Evolutionary conservation across 2,329 filamentous ascomycete species (phyloP).

Genomic region (Plectosphaerella cucumerina): DNA sequence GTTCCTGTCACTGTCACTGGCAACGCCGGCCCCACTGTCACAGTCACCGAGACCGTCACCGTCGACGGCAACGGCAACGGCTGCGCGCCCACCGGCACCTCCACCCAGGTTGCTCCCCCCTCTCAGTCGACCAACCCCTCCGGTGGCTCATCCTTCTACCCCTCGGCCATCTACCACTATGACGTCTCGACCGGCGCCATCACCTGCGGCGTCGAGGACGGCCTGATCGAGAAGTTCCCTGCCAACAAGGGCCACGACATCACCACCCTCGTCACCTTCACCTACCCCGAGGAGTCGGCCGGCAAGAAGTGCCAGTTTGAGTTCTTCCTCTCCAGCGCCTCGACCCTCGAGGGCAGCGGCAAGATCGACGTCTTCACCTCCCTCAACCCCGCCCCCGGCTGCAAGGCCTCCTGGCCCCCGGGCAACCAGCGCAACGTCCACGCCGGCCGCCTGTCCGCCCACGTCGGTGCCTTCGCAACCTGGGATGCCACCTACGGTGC

Average conservation of each 20-base stretch:
- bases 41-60: too few relatives aligned
- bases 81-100: conserved; percentile 12
- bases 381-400: conserved; percentile 14
- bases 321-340: conserved; percentile 17
- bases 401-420: conserved; percentile 14
- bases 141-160: conserved; percentile 13
- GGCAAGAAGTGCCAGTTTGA: conserved; percentile 20
- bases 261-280: conserved; percentile 23
- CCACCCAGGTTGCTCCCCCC: conserved; percentile 13
- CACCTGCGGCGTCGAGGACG: conserved; percentile 4
- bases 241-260: conserved; percentile 19
- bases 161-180: conserved; percentile 18
- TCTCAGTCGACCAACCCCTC: conserved; percentile 10
- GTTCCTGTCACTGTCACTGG: too few relatives aligned
- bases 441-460: conserved; percentile 8
- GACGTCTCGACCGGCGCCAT: conserved; percentile 18
- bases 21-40: too few relatives aligned
- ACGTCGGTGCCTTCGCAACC: conserved; percentile 3
- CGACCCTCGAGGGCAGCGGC: conserved; percentile 13
- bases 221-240: conserved; percentile 15
- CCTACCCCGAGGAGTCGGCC: conserved; percentile 15
- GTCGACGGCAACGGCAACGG: not conserved
- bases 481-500: conserved; percentile 11
- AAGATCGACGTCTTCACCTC: conserved; percentile 23
- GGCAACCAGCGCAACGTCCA: conserved; percentile 21